These are phyloP conservation scores for Silene uniflora DNA, from an alignment of 148 eudicot species.

Conservation along the genomic window DNA sequence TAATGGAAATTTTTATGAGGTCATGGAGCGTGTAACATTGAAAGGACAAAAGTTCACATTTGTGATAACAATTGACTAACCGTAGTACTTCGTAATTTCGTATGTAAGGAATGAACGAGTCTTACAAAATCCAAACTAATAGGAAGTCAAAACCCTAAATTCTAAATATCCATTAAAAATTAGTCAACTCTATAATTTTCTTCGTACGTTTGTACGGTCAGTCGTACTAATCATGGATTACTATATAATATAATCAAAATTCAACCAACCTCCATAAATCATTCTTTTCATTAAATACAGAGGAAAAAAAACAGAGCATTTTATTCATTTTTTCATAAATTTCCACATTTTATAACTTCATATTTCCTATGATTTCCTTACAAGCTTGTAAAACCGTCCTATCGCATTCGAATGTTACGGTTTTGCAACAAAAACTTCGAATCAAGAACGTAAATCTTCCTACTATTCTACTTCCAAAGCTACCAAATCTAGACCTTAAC, in stretches of 20 bases:
- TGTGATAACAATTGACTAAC: conserved; percentile 9
- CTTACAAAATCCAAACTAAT: neutral
- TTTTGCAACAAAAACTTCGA: conserved; percentile 6
- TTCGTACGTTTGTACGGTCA: neutral
- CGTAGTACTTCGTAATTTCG: neutral
- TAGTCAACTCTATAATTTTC: neutral
- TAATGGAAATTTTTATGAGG: neutral
- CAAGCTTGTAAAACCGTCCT: neutral
- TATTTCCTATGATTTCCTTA: conserved; percentile 18
- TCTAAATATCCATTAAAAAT: too few species aligned
- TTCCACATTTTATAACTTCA: neutral
- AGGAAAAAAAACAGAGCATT: conserved; percentile 6
- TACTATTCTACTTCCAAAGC: conserved; percentile 13
- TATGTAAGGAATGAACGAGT: conserved; percentile 9
- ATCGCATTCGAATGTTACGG: neutral
- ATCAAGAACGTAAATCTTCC: neutral
- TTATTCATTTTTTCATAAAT: neutral
- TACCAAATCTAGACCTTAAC: conserved; percentile 12
- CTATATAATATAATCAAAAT: neutral
- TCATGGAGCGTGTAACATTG: neutral
- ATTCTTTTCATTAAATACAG: neutral
- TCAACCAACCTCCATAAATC: neutral
- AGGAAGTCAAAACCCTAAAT: conserved; percentile 9
- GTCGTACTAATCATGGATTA: neutral
- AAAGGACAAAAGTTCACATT: neutral